Conservation (phyloP, 1,284 basidiomycete genomes). For the Porogramme epimiltina region DNA sequence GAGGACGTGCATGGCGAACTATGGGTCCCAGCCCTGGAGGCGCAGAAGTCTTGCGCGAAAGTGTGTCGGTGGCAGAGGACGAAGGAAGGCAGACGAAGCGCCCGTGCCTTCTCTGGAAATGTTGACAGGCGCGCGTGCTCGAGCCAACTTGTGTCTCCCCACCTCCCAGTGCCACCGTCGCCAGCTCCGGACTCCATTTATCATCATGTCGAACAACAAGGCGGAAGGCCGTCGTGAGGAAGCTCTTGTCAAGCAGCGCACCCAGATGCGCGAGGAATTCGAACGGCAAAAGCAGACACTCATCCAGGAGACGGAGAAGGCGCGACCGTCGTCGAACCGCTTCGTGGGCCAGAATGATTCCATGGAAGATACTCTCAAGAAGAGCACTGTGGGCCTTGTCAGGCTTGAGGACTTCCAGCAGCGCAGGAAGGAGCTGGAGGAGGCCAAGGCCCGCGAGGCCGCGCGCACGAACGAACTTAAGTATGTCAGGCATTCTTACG, state of each 20-base stretch:
- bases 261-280: slow-evolving; percentile 83
- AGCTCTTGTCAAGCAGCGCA: slow-evolving; percentile 77
- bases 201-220: slow-evolving; percentile 64
- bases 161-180: slow-evolving; percentile 9
- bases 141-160: neutral
- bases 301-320: slow-evolving; percentile 82
- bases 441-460: slow-evolving; percentile 88
- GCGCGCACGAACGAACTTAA: slow-evolving; percentile 81
- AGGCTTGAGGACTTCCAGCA: slow-evolving; percentile 92
- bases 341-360: slow-evolving; percentile 95
- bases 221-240: slow-evolving; percentile 79
- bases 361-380: slow-evolving; percentile 93
- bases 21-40: slow-evolving; percentile 2
- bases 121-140: neutral
- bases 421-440: slow-evolving; percentile 87
- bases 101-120: neutral
- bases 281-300: slow-evolving; percentile 88
- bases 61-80: slow-evolving; percentile 6
- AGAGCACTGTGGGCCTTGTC: slow-evolving; percentile 93
- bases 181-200: slow-evolving; percentile 3
- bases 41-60: too few species aligned
- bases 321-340: slow-evolving; percentile 79
- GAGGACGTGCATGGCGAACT: slow-evolving; percentile 73
- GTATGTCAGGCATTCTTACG: slow-evolving; percentile 57
- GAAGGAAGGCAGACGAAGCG: slow-evolving; percentile 9